Evolutionary conservation across 2,329 filamentous ascomycete genomes (phyloP).

Genomic region (Pseudopithomyces chartarum): DNA sequence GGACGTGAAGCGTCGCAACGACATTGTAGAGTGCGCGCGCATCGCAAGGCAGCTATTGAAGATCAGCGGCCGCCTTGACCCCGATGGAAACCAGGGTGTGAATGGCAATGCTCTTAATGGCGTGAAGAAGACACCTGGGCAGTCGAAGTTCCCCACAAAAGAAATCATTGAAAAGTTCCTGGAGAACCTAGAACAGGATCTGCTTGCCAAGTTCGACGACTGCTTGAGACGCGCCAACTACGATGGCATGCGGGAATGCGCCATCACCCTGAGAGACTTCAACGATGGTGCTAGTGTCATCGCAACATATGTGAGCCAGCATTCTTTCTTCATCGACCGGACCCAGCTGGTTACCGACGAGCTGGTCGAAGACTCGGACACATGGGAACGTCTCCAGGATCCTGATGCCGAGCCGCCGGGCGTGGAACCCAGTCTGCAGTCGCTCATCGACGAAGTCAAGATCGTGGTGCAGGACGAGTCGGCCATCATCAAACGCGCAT

Average conservation of each 20-base stretch:
- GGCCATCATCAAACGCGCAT: constrained; percentile 93
- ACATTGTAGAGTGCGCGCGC: constrained; percentile 91
- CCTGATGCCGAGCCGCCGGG: constrained; percentile 90
- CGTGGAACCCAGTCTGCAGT: constrained; percentile 90
- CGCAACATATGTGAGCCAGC: constrained; percentile 95
- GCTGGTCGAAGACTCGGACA: constrained; percentile 71
- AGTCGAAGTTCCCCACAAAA: constrained; percentile 67
- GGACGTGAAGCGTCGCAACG: constrained; percentile 83
- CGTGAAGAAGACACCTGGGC: constrained; percentile 40
- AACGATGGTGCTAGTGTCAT: constrained; percentile 95
- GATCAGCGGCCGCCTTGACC: constrained; percentile 90
- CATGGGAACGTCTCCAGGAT: constrained; percentile 90
- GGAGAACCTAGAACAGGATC: constrained; percentile 91
- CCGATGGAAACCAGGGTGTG: constrained; percentile 59
- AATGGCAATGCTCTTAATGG: constrained; percentile 55
- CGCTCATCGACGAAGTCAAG: constrained; percentile 89
- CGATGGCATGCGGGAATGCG: constrained; percentile 97
- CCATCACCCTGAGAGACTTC: constrained; percentile 92
- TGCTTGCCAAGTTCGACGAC: constrained; percentile 95
- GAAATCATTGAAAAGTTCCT: constrained; percentile 97
- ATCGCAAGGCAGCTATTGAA: constrained; percentile 92
- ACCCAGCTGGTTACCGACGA: constrained; percentile 91
- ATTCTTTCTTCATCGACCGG: constrained; percentile 98
- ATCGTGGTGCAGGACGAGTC: constrained; percentile 97
- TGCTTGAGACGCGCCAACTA: constrained; percentile 96